Base-by-base conservation (phyloP, 2,329 filamentous ascomycete species). In the Zymoseptoria tritici region DNA sequence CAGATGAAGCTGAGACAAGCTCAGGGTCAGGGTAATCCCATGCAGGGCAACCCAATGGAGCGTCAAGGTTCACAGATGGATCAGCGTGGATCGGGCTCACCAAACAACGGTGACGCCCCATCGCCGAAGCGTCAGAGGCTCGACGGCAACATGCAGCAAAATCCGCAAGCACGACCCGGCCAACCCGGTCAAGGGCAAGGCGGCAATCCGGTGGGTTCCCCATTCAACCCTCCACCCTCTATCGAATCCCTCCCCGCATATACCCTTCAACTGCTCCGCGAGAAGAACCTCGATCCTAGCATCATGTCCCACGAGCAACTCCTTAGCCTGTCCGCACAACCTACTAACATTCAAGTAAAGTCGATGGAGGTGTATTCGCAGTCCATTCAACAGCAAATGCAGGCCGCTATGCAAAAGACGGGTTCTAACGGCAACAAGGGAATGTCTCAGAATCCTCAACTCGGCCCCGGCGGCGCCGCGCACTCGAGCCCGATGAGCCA, bases 71-170 rank as follows among this genome's bases (percentile, higher is more conserved):
- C 90, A 16, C 86, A 88, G 63, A 91, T 94, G 83, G 91, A 96
- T 68, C 89, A 88, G 61, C 86, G 87, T 66, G 77, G 91, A 61
- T 87, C 91, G 26, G 86, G 87, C 60, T 96, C 93, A 36, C 93
- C 93, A 11, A 67, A 64, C 53, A 65, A 62, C 7, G 87, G 86
- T 57, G 92, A 97, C 57, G 91, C 90, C 24, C 91, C 91, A 4
- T 97, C 93, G 31, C 93, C 93, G 1, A 97, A 97, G 79, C 85
- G 92, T 70, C 90, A 87, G 60, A 89, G 92, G 59, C 83, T 96
- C 62, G 90, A 92, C 65, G 62, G 62, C 70, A 90, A 90, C 72
- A 85, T 86, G 63, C 86, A 86, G 71, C 88, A 87, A 68, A 88
- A 92, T 83, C 88, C 65, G 52, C 66, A 64, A 57, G 60, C 60